These are phyloP conservation scores for Metschnikowia lochheadii DNA, from an alignment of 805 yeast genomes.

Conservation along the genomic window DNA sequence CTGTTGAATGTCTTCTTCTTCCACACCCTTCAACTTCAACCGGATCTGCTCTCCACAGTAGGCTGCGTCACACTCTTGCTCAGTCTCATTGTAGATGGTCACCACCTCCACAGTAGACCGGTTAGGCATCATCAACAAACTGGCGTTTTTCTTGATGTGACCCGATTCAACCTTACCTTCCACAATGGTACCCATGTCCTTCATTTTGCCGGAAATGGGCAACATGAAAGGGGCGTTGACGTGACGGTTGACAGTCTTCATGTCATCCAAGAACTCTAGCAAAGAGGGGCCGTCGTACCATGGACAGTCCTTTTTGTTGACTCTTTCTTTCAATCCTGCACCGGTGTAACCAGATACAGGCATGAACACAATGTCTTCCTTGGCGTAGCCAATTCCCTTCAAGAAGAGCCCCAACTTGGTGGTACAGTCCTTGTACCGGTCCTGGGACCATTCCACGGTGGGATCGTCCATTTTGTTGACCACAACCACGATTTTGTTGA, in stretches of 20 bases:
- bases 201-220: conserved; percentile 91
- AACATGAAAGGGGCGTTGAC: conserved; percentile 95
- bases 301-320: conserved; percentile 66
- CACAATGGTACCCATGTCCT: conserved; percentile 94
- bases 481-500: conserved; percentile 86
- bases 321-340: conserved; percentile 89
- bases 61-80: conserved; percentile 86
- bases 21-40: conserved; percentile 88
- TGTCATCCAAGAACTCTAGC: conserved; percentile 80
- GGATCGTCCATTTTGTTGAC: conserved; percentile 99
- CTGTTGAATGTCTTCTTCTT: conserved; percentile 89
- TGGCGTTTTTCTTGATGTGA: conserved; percentile 73
- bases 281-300: conserved; percentile 95
- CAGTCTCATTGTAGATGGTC: conserved; percentile 90
- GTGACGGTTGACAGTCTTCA: conserved; percentile 80
- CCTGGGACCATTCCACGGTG: conserved; percentile 93
- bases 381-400: conserved; percentile 84
- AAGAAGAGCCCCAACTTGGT: conserved; percentile 72
- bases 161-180: conserved; percentile 99
- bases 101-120: conserved; percentile 77
- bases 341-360: conserved; percentile 99
- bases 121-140: conserved; percentile 89
- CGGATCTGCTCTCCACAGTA: conserved; percentile 97
- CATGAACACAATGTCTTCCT: conserved; percentile 85
- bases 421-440: conserved; percentile 94